Evolutionary conservation across 805 yeast genomes (phyloP).

Genomic region (Cyberlindnera maritima): DNA sequence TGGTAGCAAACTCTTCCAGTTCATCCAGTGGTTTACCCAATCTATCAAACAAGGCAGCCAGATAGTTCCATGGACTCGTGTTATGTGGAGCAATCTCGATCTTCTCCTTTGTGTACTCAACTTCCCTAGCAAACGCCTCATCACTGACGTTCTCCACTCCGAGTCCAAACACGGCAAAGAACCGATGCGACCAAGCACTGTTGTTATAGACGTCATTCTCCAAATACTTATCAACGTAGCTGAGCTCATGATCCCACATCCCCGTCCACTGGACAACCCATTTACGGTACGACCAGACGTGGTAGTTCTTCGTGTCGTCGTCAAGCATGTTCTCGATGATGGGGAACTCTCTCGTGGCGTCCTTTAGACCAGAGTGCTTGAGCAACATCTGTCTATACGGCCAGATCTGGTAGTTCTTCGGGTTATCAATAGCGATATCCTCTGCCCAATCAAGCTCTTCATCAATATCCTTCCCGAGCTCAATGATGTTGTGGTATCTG

Average conservation of each 20-base stretch:
- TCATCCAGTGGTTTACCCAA: constrained; percentile 31
- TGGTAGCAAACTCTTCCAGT: constrained; percentile 43
- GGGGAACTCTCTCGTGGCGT: constrained; percentile 58
- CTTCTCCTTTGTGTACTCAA: constrained; percentile 45
- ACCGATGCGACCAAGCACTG: constrained; percentile 91
- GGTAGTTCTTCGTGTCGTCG: constrained; percentile 88
- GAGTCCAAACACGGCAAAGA: constrained; percentile 44
- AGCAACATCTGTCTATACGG: constrained; percentile 76
- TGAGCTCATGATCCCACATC: constrained; percentile 49
- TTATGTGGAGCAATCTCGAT: constrained; percentile 74
- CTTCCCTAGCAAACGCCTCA: constrained; percentile 41
- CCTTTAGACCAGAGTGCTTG: constrained; percentile 33
- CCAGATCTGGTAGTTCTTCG: constrained; percentile 98
- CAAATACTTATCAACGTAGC: constrained; percentile 47
- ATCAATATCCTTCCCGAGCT: constrained; percentile 35
- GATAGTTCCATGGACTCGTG: constrained; percentile 82
- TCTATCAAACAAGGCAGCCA: constrained; percentile 52
- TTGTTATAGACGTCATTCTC: constrained; percentile 75
- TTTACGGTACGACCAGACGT: constrained; percentile 90
- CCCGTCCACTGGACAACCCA: constrained; percentile 69
- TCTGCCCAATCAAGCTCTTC: constrained; percentile 81
- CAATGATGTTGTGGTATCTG: constrained; percentile 49
- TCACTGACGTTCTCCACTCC: constrained; percentile 13
- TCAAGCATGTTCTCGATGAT: constrained; percentile 65
- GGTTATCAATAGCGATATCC: constrained; percentile 65